phyloP scores from a whole-genome alignment of 2,329 filamentous ascomycete species.

The Talaromyces sp. region DNA sequence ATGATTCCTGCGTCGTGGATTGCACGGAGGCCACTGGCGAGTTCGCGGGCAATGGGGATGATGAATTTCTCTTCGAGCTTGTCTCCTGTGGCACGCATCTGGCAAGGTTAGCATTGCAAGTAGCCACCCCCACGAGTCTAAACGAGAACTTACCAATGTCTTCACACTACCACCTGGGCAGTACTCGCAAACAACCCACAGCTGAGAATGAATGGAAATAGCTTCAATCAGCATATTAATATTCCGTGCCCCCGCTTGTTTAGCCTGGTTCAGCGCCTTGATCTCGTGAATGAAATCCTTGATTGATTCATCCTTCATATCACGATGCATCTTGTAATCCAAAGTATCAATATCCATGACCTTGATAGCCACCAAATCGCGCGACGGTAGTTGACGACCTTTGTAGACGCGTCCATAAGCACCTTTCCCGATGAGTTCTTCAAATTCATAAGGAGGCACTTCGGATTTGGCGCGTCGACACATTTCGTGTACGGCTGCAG shows the following conservation, averaged over 20 bases:
- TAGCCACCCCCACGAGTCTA: too few species aligned
- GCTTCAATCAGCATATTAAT: conserved; percentile 64
- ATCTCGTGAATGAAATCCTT: conserved; percentile 61
- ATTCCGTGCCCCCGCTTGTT: conserved; percentile 60
- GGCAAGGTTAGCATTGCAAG: neutral
- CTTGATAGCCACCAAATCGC: conserved; percentile 50
- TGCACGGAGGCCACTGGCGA: conserved; percentile 59
- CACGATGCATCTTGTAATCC: conserved; percentile 47
- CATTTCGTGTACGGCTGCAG: conserved; percentile 45
- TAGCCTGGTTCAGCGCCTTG: conserved; percentile 59
- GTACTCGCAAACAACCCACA: conserved; percentile 66
- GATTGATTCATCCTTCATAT: conserved; percentile 49
- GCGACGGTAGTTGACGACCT: conserved; percentile 40
- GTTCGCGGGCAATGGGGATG: conserved; percentile 61
- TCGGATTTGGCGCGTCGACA: conserved; percentile 45
- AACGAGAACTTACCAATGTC: conserved; percentile 52
- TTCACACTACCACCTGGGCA: conserved; percentile 64
- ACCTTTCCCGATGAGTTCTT: conserved; percentile 52
- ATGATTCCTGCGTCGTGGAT: conserved; percentile 65
- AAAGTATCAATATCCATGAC: conserved; percentile 50
- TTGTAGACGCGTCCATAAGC: conserved; percentile 53
- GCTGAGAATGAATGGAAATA: conserved; percentile 60
- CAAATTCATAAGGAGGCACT: conserved; percentile 47
- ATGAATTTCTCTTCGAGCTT: conserved; percentile 60
- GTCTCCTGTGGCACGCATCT: conserved; percentile 50